Conservation (phyloP, 2,329 filamentous ascomycete genomes). For the Byssoonygena ceratinophila region DNA sequence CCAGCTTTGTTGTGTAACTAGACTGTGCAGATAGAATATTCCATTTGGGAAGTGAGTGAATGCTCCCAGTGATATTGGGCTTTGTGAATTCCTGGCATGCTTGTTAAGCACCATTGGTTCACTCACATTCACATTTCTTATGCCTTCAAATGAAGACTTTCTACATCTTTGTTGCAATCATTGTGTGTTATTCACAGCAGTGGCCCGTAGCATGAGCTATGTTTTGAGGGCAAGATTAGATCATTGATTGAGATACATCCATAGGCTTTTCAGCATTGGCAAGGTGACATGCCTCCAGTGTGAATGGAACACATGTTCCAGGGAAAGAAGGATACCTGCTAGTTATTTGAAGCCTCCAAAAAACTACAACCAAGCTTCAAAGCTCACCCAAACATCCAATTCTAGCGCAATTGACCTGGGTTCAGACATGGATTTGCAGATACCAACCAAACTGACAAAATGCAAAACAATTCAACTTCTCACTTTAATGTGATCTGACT, state of each 20-base stretch:
- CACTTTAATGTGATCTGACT: too few relatives aligned
- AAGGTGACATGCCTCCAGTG: too few relatives aligned
- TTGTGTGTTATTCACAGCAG: neutral
- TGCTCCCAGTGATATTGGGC: neutral
- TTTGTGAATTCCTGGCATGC: neutral
- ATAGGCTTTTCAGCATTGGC: too few relatives aligned
- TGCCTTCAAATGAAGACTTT: conserved; percentile 4
- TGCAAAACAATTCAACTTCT: conserved; percentile 27
- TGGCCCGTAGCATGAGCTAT: too few relatives aligned
- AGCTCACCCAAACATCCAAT: neutral
- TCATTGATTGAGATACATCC: too few relatives aligned
- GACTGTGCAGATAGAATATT: neutral
- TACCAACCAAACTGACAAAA: conserved; percentile 28
- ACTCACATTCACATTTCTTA: neutral
- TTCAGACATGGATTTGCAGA: conserved; percentile 33
- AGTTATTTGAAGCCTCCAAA: too few relatives aligned
- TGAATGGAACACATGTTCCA: too few relatives aligned
- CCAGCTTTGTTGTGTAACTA: too few relatives aligned
- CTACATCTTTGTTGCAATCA: neutral
- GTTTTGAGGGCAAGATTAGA: too few relatives aligned
- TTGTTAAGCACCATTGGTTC: neutral
- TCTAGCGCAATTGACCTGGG: conserved; percentile 28
- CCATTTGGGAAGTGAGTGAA: neutral
- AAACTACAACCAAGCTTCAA: too few relatives aligned
- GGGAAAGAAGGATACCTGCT: too few relatives aligned